A percentile compares a stretch with the other conserved stretches of the same genome.
These are phyloP conservation scores for Pichia sp. DNA, from an alignment of 1,139 yeast genomes.

Conservation along the genomic window DNA sequence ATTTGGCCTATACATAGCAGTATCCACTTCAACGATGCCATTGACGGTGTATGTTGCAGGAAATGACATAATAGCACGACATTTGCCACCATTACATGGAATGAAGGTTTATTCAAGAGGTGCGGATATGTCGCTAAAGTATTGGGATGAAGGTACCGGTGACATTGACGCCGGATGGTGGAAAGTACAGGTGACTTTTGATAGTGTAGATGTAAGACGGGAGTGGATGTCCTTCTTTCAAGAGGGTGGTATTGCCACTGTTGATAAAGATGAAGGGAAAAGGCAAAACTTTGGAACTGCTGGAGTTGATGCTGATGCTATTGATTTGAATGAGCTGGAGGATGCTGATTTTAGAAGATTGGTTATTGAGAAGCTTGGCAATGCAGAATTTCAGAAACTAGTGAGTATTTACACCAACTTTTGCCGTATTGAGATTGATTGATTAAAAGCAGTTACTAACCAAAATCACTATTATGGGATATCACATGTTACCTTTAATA, in stretches of 20 bases:
- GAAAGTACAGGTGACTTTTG: constrained; percentile 1
- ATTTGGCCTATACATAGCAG: no score
- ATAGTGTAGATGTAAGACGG: not conserved
- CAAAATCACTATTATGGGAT: no score
- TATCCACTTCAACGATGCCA: no score
- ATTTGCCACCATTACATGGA: no score
- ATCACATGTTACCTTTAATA: no score
- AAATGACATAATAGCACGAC: not conserved
- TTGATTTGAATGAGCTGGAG: not conserved
- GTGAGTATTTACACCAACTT: constrained; percentile 2
- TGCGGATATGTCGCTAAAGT: not conserved
- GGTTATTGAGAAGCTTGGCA: constrained; percentile 10
- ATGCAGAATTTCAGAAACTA: constrained; percentile 13
- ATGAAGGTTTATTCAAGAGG: not conserved
- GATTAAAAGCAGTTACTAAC: no score
- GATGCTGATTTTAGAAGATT: not conserved
- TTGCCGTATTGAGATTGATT: not conserved
- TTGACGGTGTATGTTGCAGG: not conserved
- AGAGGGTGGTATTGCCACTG: not conserved
- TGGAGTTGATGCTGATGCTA: no score
- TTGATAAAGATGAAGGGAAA: not conserved
- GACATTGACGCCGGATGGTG: no score
- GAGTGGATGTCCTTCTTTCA: not conserved
- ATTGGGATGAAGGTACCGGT: not conserved
- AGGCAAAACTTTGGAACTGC: no score